phyloP scores from a whole-genome alignment of 805 yeast species.

The Ogataea paraovalis region DNA sequence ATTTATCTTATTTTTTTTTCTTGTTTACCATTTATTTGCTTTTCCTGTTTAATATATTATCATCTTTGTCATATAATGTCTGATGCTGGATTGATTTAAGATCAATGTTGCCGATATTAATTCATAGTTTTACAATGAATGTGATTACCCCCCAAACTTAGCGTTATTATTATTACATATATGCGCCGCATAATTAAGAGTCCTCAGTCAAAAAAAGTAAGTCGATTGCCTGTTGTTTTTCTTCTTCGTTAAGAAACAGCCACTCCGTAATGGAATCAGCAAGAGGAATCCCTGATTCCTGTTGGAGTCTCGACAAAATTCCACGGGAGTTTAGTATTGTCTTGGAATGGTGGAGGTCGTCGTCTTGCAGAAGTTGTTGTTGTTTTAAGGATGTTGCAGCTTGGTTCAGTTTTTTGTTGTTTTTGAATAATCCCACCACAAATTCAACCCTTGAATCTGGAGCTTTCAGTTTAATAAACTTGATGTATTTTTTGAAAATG shows the following conservation, averaged over 20 bases:
- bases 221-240: not conserved
- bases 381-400: too few relatives aligned
- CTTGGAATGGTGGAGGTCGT: too few relatives aligned
- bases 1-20: not conserved
- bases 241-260: not conserved
- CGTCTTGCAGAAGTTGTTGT: too few relatives aligned
- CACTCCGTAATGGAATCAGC: not conserved
- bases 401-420: not conserved
- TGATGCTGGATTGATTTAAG: not conserved
- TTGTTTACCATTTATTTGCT: not conserved
- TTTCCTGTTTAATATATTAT: not conserved
- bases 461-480: constrained; percentile 3
- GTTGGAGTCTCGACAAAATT: not conserved
- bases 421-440: constrained; percentile 1
- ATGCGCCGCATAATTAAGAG: too few relatives aligned
- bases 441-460: not conserved
- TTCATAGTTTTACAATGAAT: too few relatives aligned
- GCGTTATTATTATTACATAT: too few relatives aligned
- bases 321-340: too few relatives aligned
- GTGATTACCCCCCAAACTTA: too few relatives aligned
- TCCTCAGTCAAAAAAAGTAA: not conserved
- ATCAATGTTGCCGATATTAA: too few relatives aligned
- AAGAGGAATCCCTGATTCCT: not conserved
- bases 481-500: constrained; percentile 12
- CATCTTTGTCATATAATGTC: not conserved